These are phyloP conservation scores for Trichoderma gracile DNA, from an alignment of 2,329 filamentous ascomycete species.

Conservation along the genomic window DNA sequence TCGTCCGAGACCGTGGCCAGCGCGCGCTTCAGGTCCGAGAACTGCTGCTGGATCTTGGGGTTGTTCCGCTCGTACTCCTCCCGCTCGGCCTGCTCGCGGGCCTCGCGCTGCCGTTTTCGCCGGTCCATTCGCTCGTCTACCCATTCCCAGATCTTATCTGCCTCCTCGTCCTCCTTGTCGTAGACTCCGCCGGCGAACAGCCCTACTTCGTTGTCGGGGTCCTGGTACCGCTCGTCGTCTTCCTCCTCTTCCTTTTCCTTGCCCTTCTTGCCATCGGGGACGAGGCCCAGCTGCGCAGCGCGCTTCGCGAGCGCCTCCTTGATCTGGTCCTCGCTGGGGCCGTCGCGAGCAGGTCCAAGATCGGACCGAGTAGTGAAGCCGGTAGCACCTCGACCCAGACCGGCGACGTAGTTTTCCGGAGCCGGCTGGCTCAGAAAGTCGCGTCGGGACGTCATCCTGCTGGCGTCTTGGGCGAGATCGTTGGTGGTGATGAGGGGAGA, in stretches of 20 bases:
- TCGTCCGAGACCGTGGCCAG: conserved; percentile 88
- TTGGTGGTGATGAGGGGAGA: not conserved
- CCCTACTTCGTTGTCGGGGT: conserved; percentile 95
- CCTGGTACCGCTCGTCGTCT: conserved; percentile 82
- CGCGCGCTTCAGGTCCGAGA: conserved; percentile 91
- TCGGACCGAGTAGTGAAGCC: conserved; percentile 98
- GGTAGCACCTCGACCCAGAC: conserved; percentile 94
- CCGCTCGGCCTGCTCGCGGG: conserved; percentile 83
- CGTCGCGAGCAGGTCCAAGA: conserved; percentile 90
- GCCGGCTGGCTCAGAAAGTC: conserved; percentile 88
- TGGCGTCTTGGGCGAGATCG: conserved; percentile 11
- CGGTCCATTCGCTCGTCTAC: conserved; percentile 98
- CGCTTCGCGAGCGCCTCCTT: conserved; percentile 96
- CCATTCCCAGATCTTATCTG: conserved; percentile 91
- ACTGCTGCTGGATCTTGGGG: conserved; percentile 97
- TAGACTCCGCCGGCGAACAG: conserved; percentile 94
- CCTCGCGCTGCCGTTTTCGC: conserved; percentile 88
- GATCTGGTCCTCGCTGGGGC: conserved; percentile 96
- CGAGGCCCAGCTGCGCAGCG: conserved; percentile 77
- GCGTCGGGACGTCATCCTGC: conserved; percentile 61
- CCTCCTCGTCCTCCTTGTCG: conserved; percentile 96
- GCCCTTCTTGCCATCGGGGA: conserved; percentile 67
- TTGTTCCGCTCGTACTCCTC: conserved; percentile 97
- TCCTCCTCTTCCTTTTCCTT: conserved; percentile 71
- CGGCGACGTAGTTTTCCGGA: conserved; percentile 88